Base-by-base conservation (phyloP, 176 grass and related monocot species). In the Ananas comosus region DNA sequence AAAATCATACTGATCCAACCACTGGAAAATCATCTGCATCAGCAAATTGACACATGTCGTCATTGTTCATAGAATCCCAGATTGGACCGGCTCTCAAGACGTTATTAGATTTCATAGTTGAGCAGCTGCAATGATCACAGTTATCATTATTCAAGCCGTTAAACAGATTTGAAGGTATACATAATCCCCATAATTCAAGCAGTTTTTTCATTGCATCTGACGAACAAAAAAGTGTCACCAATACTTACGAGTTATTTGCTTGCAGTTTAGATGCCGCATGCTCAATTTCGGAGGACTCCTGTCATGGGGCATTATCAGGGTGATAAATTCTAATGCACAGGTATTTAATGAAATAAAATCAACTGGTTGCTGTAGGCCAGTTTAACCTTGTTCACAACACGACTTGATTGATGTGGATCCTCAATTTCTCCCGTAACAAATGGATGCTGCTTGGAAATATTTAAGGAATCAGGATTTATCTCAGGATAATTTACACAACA, bases 401-500 rank as follows among this genome's bases (percentile, higher is more conserved):
- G 76, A 76, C 83, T 83, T 54, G 76, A 70, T 72, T 71, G 69
- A 58, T 85, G 84, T 8, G 56, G 50, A 47, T 88, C 67, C 3
- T 73, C 70, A 16, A 74, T 65, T 74, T 99, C 82, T 79, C 85
- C 87, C 18, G 89, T 93, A 75, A 99, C 89, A 82, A 99, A 99
- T 48, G 89, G 84, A 78, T 99, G 94, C 94, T 99, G 78, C 59
- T 80, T 77, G 18, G 72, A 81, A 75, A 71, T 50, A 71, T 80
- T 83, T 72, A 76, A 74, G 54, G 74, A 79, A 49, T 61, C 16
- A 21, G 17, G 21, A 19, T 10, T 22, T 61, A 61, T 49, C 16
- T 16, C 13, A 67, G n/a, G 13, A 17, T 42, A 33, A 16, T 19
- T 42, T 7, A 42, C 29, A 48, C 2, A 49, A 10, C 33, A 12